These are phyloP conservation scores for Xerocomus potaroensis DNA, from an alignment of 768 basidiomycete genomes.

Conservation along the genomic window DNA sequence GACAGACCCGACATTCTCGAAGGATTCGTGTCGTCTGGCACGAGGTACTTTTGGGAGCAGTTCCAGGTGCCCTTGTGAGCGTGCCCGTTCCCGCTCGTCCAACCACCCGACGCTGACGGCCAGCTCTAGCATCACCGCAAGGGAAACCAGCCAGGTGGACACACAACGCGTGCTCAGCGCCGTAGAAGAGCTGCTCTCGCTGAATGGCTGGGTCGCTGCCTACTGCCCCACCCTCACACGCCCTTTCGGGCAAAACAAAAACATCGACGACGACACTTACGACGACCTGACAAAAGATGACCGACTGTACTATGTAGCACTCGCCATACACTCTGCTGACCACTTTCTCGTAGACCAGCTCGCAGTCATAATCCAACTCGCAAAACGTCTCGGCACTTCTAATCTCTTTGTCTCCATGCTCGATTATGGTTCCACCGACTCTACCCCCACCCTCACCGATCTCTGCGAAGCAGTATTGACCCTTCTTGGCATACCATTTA, in stretches of 20 bases:
- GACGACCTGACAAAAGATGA: conserved; percentile 82
- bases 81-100: too few relatives aligned
- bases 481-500: conserved; percentile 87
- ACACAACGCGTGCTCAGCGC: conserved; percentile 84
- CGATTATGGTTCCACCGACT: conserved; percentile 93
- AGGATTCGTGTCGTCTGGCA: conserved; percentile 69
- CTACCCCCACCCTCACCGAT: conserved; percentile 91
- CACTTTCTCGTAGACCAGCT: conserved; percentile 99
- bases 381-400: conserved; percentile 80
- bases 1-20: conserved; percentile 77
- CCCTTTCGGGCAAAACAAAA: conserved; percentile 92
- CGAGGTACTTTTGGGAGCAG: conserved; percentile 85
- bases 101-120: background rate
- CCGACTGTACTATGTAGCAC: conserved; percentile 89
- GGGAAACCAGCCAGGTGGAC: conserved; percentile 85
- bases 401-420: conserved; percentile 98
- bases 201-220: conserved; percentile 98
- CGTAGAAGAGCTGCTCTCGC: conserved; percentile 89
- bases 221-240: conserved; percentile 89
- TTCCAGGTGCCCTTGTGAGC: conserved; percentile 90
- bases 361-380: conserved; percentile 95
- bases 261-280: conserved; percentile 67
- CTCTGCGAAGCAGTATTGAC: conserved; percentile 94
- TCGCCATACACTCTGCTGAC: conserved; percentile 96
- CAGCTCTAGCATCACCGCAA: conserved; percentile 59